Evolutionary conservation across 2,329 filamentous ascomycete species (phyloP).

Genomic region (Alternaria triticina): DNA sequence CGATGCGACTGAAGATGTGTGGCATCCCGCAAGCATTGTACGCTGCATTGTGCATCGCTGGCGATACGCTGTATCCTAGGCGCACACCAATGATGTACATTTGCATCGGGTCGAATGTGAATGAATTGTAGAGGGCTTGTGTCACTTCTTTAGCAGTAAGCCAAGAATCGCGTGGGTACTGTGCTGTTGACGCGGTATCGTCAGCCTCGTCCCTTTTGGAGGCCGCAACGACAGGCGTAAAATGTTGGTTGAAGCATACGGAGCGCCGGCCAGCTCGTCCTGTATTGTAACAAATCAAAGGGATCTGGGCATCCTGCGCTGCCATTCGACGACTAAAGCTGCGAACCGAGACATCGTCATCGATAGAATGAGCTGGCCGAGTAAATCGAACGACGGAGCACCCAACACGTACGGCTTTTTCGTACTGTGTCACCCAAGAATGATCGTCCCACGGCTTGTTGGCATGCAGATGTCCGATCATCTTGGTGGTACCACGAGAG

Average conservation of each 20-base stretch:
- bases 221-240: constrained; percentile 66
- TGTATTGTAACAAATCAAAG: constrained; percentile 70
- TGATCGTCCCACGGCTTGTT: constrained; percentile 63
- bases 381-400: constrained; percentile 69
- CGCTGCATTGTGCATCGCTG: constrained; percentile 78
- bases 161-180: constrained; percentile 51
- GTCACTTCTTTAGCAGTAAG: constrained; percentile 70
- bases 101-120: constrained; percentile 71
- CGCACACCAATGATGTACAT: constrained; percentile 78
- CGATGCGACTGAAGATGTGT: constrained; percentile 70
- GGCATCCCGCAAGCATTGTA: constrained; percentile 71
- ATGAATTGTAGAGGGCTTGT: constrained; percentile 69
- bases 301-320: constrained; percentile 54
- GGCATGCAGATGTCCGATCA: constrained; percentile 64
- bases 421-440: constrained; percentile 64
- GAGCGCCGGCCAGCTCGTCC: constrained; percentile 68
- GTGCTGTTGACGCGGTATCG: not conserved
- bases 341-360: constrained; percentile 68
- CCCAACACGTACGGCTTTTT: constrained; percentile 62
- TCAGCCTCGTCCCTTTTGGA: constrained; percentile 45
- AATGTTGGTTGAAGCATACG: constrained; percentile 68
- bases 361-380: constrained; percentile 61
- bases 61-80: constrained; percentile 74
- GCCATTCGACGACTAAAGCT: constrained; percentile 61
- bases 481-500: constrained; percentile 62